Percentiles rank a stretch among this genome's conserved stretches.
Conservation (phyloP, 2,329 filamentous ascomycete genomes). For the Colletotrichum sp. region DNA sequence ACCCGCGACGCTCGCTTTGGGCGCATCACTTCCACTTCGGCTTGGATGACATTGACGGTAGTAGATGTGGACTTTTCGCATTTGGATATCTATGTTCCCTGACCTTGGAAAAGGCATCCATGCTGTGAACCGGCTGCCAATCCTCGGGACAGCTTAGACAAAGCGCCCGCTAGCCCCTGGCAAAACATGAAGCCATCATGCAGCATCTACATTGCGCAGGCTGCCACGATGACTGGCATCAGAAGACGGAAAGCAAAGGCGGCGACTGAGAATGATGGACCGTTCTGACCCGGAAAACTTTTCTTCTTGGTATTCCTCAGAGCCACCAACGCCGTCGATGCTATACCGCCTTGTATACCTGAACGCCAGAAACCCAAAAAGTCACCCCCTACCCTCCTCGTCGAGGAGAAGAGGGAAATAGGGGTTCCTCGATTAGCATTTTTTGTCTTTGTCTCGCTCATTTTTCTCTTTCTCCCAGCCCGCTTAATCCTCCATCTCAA, state of each 20-base stretch:
- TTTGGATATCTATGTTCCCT: neutral
- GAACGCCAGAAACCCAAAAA: conserved; percentile 13
- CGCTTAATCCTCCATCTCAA: conserved; percentile 36
- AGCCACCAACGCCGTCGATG: conserved; percentile 22
- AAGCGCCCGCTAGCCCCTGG: neutral
- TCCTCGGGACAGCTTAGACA: neutral
- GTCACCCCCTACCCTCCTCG: neutral
- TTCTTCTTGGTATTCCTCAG: conserved; percentile 20
- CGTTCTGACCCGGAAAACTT: conserved; percentile 14
- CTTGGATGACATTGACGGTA: neutral
- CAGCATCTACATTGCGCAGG: neutral
- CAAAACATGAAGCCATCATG: neutral
- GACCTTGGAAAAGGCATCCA: neutral
- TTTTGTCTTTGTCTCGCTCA: neutral
- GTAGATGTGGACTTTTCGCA: neutral
- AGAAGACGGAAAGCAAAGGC: conserved; percentile 1
- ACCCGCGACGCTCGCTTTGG: conserved; percentile 20
- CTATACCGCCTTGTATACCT: conserved; percentile 20
- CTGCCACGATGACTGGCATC: neutral
- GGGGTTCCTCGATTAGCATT: conserved; percentile 13
- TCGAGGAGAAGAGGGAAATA: neutral
- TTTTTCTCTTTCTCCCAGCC: neutral
- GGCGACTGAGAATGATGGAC: conserved; percentile 14
- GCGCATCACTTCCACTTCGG: neutral
- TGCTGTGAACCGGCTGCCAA: neutral